Evolutionary conservation across 2,329 filamentous ascomycete genomes (phyloP).

Genomic region (Fusarium duplospermum): DNA sequence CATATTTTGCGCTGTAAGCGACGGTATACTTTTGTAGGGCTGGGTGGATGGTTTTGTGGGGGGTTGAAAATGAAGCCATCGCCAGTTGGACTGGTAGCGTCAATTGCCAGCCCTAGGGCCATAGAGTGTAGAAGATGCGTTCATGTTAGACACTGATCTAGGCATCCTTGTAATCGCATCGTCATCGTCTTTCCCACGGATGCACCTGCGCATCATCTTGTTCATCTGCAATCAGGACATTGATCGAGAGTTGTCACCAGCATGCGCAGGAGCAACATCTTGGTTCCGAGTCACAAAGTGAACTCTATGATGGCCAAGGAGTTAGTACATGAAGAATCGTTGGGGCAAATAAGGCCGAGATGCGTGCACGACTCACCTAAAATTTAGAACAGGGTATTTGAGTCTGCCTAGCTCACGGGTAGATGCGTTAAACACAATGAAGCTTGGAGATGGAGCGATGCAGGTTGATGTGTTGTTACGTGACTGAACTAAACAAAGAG

Average conservation of each 20-base stretch:
- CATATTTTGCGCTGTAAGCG: not conserved
- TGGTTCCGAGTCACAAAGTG: not conserved
- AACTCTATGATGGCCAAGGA: not conserved
- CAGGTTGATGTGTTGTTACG: not conserved
- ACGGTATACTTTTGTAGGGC: not conserved
- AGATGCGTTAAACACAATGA: not conserved
- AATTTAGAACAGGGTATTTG: not conserved
- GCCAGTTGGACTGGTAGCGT: not conserved
- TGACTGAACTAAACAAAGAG: not conserved
- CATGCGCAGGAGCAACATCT: not conserved
- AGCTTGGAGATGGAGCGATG: not conserved
- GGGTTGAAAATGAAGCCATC: not conserved
- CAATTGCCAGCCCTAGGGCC: not conserved
- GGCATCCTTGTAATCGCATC: not conserved
- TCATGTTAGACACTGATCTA: not conserved
- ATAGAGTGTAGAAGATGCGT: too few species aligned
- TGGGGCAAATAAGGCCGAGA: not conserved
- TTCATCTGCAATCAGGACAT: not conserved
- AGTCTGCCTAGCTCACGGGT: not conserved
- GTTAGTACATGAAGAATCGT: not conserved
- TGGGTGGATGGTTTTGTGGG: not conserved
- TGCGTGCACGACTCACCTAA: not conserved
- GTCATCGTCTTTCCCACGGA: not conserved
- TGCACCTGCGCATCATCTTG: not conserved
- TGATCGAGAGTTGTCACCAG: not conserved